Evolutionary conservation across 345 rosid species (phyloP), one percentile per base, ranked within the genome.

Genomic region (Trapa bicornis): DNA sequence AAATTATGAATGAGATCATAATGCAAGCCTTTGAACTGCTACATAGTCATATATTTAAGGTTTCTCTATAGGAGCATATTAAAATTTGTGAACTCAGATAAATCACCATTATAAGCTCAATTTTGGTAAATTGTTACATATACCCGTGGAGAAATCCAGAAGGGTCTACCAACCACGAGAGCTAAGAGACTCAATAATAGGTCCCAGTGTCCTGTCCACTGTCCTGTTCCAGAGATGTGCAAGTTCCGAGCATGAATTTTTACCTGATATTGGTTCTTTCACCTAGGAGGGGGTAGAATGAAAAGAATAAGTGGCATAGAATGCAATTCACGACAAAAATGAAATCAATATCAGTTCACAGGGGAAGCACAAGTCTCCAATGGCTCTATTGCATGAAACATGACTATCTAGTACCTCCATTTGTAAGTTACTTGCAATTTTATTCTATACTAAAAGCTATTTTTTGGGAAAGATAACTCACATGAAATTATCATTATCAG

Each of bases 161-260:
- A 32, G 45, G 47, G 35, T 71, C 76, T 87, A 86, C 88, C 84
- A 86, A 69, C 80, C 81, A 65, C 89, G 87, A 3, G 97, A 89
- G 72, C 87, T 83, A 65, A 87, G 75, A 58, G 76, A 82, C 42
- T 79, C 82, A 70, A 94, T 81, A 10, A 84, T 67, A 48, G 94
- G 89, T 67, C 81, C 86, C 64, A 91, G 85, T 64, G 87, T 77
- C 78, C 80, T 80, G 66, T 95, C 97, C 70, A 91, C 96, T 64
- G 94, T 80, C 82, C 79, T 82, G 89, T 91, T 86, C 97, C 99
- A 87, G 69, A 80, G 16, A 61, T 77, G 84, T 58, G 85, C 88
- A 64, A 83, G 60, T 72, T 86, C 85, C 1, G 80, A 70, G 22
- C 83, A 86, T 43, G 77, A 85, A 54, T 82, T 76, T 79, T 80